Evolutionary conservation across 352 stramenopile genomes (phyloP).

Genomic region (Globisporangium solare): DNA sequence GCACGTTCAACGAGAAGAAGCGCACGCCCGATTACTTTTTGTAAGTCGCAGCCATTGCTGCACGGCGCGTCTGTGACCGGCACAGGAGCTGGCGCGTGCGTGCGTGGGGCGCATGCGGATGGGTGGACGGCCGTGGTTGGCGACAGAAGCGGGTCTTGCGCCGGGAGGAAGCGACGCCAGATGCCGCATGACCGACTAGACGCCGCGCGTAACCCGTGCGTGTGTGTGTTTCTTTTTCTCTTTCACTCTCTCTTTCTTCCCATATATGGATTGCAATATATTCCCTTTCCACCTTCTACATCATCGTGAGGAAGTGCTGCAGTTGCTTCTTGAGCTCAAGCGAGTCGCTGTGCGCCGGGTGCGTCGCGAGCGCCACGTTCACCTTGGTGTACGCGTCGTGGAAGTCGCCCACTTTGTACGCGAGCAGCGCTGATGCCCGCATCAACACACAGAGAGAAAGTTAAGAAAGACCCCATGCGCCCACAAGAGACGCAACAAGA

Average conservation of each 20-base stretch:
- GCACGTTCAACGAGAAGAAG: constrained; percentile 91
- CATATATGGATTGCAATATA: constrained; percentile 14
- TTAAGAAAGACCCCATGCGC: neutral
- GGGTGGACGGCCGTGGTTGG: neutral
- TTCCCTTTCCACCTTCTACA: constrained; percentile 24
- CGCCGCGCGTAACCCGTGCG: neutral
- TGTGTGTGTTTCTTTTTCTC: constrained; percentile 32
- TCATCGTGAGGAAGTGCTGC: constrained; percentile 78
- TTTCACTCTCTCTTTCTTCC: constrained; percentile 37
- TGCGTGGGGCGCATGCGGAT: constrained; percentile 1
- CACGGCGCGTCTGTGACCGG: neutral
- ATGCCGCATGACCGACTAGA: no score
- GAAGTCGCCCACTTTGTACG: constrained; percentile 90
- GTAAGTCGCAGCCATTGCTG: constrained; percentile 31
- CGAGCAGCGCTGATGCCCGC: constrained; percentile 80
- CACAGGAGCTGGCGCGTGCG: neutral
- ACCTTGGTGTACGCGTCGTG: constrained; percentile 87
- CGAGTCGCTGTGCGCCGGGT: constrained; percentile 83
- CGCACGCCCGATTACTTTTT: constrained; percentile 91
- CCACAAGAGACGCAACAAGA: constrained; percentile 3
- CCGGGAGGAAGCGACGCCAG: no score
- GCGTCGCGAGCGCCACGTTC: constrained; percentile 71
- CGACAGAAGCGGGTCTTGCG: no score
- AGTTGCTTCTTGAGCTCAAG: constrained; percentile 88
- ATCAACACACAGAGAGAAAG: no score